Base-by-base conservation (phyloP, 192 early-diverging fungal species). In the Backusella tuberculispora region DNA sequence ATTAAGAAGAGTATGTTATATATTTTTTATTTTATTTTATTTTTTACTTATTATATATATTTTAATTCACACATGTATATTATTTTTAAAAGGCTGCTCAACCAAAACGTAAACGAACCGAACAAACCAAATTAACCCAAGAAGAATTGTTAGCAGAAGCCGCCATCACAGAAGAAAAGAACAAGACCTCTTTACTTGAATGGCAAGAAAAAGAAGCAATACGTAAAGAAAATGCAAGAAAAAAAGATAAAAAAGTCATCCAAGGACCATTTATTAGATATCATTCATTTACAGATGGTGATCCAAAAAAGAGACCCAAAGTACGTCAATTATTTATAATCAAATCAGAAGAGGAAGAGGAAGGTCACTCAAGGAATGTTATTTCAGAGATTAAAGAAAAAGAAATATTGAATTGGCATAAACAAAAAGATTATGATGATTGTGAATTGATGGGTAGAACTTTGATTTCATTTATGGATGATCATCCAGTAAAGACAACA, bases 81-180 rank as follows among this genome's bases (percentile, higher is more conserved):
- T 34, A 0, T 34, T 34, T 34, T 34, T 34, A 34, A 34, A 75
- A 83, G 76, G 83, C 85, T 0, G 44, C 76, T 63, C 72, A 76
- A 46, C 84, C 84, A 14, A 88, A 85, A 70, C 81, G 83, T 6
- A 80, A 83, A 43, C 80, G 81, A 70, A 76, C 75, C 7, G 66
- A 74, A 8, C 75, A 77, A 14, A 69, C 74, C 12, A 82, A 77
- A 60, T 76, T 83, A 69, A 88, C 85, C 0, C 87, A 88, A 69
- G 84, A 88, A 43, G 87, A 88, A 44, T 53, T 88, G 8, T 67
- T 88, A 56, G 80, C 75, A 47, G 84, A 88, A 56, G 87, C 87
- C 1, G 82, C 77, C 21, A 84, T 85, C 64, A 88, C 85, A 0
- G 87, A 88, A 63, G 76, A 81, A 53, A 72, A 80, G 66, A 88